phyloP scores from a whole-genome alignment of 2,329 filamentous ascomycete species.

The Exophiala lecanii-corni region DNA sequence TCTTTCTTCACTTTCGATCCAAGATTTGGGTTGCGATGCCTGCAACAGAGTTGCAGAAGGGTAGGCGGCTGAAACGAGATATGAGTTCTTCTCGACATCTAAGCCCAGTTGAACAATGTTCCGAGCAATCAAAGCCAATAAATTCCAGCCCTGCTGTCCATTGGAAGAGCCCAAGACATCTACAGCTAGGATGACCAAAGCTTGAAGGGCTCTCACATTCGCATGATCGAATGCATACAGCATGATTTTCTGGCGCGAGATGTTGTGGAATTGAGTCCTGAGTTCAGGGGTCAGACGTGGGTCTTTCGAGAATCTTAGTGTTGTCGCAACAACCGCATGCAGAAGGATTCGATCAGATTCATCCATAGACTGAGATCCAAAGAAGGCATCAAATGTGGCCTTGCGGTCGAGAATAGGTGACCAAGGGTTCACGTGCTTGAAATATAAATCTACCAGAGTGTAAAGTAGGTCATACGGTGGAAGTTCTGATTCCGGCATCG shows the following conservation, averaged over 20 bases:
- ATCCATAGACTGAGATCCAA: constrained; percentile 47
- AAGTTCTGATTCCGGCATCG: constrained; percentile 35
- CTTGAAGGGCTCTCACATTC: constrained; percentile 80
- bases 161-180: constrained; percentile 84
- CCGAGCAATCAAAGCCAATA: constrained; percentile 80
- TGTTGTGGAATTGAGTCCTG: constrained; percentile 68
- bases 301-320: constrained; percentile 78
- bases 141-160: constrained; percentile 85
- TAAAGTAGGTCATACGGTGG: constrained; percentile 72
- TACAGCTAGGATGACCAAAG: constrained; percentile 77
- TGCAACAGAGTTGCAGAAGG: constrained; percentile 80
- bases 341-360: constrained; percentile 78
- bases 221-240: constrained; percentile 86
- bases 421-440: constrained; percentile 76
- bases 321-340: constrained; percentile 84
- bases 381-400: constrained; percentile 75
- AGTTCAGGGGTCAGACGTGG: constrained; percentile 66
- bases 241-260: constrained; percentile 79
- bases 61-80: constrained; percentile 70
- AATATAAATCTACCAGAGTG: constrained; percentile 68
- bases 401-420: constrained; percentile 87
- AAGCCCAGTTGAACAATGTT: constrained; percentile 84
- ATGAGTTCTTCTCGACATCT: constrained; percentile 75
- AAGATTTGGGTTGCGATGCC: constrained; percentile 74
- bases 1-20: constrained; percentile 83